phyloP scores from a whole-genome alignment of 2,329 filamentous ascomycete species.

The Thyridium curvatum region DNA sequence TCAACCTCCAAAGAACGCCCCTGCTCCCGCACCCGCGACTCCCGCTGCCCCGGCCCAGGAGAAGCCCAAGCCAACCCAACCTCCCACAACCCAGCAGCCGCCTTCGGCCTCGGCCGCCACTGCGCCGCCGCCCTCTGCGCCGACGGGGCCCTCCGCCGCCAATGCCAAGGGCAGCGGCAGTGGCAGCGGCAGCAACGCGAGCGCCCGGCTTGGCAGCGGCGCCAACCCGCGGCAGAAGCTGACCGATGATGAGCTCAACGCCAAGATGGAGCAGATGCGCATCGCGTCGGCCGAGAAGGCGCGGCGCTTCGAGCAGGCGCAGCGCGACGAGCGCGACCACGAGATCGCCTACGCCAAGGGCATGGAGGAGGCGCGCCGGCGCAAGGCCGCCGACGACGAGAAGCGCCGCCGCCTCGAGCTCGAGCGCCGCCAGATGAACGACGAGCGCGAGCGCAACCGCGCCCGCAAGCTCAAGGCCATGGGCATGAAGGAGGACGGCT shows the following conservation, averaged over 20 bases:
- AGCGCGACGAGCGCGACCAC: slow-evolving; percentile 50
- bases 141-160: slow-evolving; percentile 6
- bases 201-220: slow-evolving; percentile 44
- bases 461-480: slow-evolving; percentile 56
- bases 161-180: slow-evolving; percentile 26
- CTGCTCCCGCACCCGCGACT: slow-evolving; percentile 14
- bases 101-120: slow-evolving; percentile 10
- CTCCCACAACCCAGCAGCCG: slow-evolving; percentile 8
- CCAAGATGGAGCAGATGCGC: slow-evolving; percentile 56
- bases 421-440: slow-evolving; percentile 44
- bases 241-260: slow-evolving; percentile 51
- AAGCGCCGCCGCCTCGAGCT: slow-evolving; percentile 44
- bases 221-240: slow-evolving; percentile 55
- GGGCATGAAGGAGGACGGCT: slow-evolving; percentile 44
- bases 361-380: slow-evolving; percentile 47
- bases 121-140: slow-evolving; percentile 12
- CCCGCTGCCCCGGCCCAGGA: slow-evolving; percentile 4
- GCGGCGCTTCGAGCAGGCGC: slow-evolving; percentile 51
- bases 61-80: slow-evolving; percentile 1
- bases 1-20: slow-evolving; percentile 9
- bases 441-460: slow-evolving; percentile 54
- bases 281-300: slow-evolving; percentile 51
- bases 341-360: slow-evolving; percentile 49
- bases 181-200: slow-evolving; percentile 16
- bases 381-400: slow-evolving; percentile 46